Evolutionary conservation across 179 eudicot species (phyloP).

Genomic region (Vitellaria paradoxa): DNA sequence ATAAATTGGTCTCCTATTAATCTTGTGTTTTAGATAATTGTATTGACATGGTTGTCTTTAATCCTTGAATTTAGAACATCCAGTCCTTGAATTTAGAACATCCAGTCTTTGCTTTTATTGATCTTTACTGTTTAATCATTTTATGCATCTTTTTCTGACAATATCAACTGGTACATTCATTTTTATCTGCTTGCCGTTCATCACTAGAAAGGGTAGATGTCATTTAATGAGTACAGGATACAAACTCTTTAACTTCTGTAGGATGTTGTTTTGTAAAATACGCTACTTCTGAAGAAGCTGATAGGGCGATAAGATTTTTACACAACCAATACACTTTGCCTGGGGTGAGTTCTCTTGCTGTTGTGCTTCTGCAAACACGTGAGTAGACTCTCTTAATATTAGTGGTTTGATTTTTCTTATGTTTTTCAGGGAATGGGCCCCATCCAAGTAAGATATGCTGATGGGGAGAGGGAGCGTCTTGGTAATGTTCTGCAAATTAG

Average conservation of each 20-base stretch:
- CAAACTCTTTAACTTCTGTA: slow-evolving; percentile 56
- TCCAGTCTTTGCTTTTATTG: background rate
- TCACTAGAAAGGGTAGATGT: slow-evolving; percentile 3
- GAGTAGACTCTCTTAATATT: slow-evolving; percentile 5
- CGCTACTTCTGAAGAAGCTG: slow-evolving; percentile 91
- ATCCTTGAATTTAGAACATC: background rate
- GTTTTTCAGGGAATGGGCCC: slow-evolving; percentile 82
- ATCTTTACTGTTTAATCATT: background rate
- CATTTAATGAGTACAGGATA: slow-evolving; percentile 26
- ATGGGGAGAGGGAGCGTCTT: slow-evolving; percentile 95
- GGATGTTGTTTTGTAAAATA: slow-evolving; percentile 98
- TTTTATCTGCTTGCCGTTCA: background rate
- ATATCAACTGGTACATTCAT: slow-evolving; percentile 8
- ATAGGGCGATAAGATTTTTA: slow-evolving; percentile 80
- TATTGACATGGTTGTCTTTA: background rate
- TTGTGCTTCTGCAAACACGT: slow-evolving; percentile 3
- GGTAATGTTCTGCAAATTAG: slow-evolving; percentile 50
- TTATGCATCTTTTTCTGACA: background rate
- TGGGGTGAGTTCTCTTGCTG: slow-evolving; percentile 60
- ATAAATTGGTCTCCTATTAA: background rate
- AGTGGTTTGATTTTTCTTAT: slow-evolving; percentile 8
- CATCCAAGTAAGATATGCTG: slow-evolving; percentile 98
- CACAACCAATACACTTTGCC: slow-evolving; percentile 92
- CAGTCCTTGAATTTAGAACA: background rate
- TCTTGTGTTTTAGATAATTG: background rate